Base-by-base conservation (phyloP, 805 yeast species). In the Candida patagonica region DNA sequence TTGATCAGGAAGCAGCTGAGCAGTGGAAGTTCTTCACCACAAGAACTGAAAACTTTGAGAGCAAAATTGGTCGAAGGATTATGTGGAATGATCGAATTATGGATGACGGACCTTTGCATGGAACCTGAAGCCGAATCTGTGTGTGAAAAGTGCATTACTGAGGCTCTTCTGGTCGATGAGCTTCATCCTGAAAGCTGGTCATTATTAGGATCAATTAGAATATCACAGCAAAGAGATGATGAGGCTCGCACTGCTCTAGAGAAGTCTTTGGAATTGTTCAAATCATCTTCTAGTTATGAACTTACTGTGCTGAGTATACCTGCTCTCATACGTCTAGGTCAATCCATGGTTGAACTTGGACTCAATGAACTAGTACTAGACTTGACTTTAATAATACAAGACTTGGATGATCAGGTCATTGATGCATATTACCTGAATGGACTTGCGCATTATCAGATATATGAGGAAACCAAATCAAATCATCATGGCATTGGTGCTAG, bases 61-160 rank as follows among this genome's bases (percentile, higher is more conserved):
- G 57, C 71, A 15, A 83, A 81, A 55, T 56, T 85, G 35, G 76
- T 80, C 47, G 82, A 78, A 54, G 95, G 89, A 0, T 65, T 85
- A 21, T 78, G 89, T 49, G 79, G 95, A 5, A 72, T 80, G 65
- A 82, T 92, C 53, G 98, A 89, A 47, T 54, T 55, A 36, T 88
- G 95, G 95, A 85, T 87, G 96, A 89, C 97, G 1, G 96, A 89
- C 65, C 66, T 88, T 47, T 88, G 97, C 65, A 86, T 88, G 95
- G 94, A 85, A 53, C 76, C 76, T 2, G 78, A 80, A 49, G 97
- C 97, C 2, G 97, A 92, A 61, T 17, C 58, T 6, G 71, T 76
- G 57, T 92, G 97, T 62, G 82, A 87, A 51, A 68, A 68, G 41
- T 67, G 84, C 48, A 79, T 88, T 40, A 60, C 71, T 8, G 73